A percentile compares a stretch with the other conserved stretches of the same genome.
Evolutionary conservation across 345 rosid genomes (phyloP).

Genomic region (Brassica cretica): DNA sequence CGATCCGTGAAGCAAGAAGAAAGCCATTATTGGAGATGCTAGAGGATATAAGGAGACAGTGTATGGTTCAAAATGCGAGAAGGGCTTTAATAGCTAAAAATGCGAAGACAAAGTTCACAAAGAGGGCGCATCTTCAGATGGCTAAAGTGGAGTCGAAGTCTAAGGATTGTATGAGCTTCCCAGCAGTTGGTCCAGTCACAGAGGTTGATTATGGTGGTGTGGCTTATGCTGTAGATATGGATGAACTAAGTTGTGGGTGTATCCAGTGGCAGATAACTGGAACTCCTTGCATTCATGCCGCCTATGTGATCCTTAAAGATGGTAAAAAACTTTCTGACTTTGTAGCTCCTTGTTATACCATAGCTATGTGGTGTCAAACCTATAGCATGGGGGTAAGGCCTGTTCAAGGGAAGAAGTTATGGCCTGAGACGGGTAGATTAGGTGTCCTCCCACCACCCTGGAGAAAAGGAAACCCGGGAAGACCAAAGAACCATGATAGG

Average conservation of each 20-base stretch:
- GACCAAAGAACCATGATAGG: not conserved
- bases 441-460: not conserved
- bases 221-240: not conserved
- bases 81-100: not conserved
- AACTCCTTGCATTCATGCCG: not conserved
- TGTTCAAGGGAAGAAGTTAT: not conserved
- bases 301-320: not conserved
- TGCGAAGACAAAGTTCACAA: not conserved
- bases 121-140: not conserved
- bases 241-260: not conserved
- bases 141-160: not conserved
- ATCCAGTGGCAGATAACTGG: not conserved
- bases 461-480: not conserved
- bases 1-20: not conserved
- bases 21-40: not conserved
- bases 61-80: not conserved
- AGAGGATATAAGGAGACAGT: not conserved
- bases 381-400: not conserved
- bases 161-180: not conserved
- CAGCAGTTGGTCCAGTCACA: not conserved
- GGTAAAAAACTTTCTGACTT: not conserved
- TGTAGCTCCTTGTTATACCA: not conserved
- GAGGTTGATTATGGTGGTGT: not conserved
- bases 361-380: not conserved
- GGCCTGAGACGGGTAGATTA: not conserved